These are phyloP conservation scores for Colletotrichum sansevieriae DNA, from an alignment of 2,329 filamentous ascomycete species.

Conservation along the genomic window DNA sequence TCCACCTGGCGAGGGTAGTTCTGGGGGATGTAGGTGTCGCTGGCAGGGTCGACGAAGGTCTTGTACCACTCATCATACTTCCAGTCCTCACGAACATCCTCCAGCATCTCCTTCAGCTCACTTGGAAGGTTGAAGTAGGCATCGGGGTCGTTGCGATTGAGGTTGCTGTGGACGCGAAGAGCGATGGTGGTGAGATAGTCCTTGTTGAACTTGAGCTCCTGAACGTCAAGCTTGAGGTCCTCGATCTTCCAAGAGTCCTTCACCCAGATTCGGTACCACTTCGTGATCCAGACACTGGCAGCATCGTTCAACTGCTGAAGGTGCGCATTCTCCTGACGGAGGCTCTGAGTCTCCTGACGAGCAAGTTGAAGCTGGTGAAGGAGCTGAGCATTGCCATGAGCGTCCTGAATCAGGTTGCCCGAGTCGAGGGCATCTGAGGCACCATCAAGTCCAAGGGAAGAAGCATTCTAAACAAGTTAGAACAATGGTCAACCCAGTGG, in stretches of 20 bases:
- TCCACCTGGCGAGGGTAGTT: too few species aligned
- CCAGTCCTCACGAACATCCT: constrained; percentile 16
- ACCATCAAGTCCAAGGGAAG: constrained; percentile 15
- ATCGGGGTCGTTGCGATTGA: background rate
- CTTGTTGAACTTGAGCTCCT: background rate
- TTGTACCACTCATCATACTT: constrained; percentile 11
- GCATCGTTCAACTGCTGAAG: background rate
- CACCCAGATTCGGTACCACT: background rate
- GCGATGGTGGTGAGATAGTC: background rate
- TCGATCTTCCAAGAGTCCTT: background rate
- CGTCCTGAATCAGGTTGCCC: background rate
- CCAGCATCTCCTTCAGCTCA: background rate
- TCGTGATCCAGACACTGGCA: background rate
- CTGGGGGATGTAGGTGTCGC: too few species aligned
- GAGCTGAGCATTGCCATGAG: background rate
- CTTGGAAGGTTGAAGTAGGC: background rate
- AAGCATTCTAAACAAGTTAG: background rate
- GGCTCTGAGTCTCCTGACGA: too few species aligned
- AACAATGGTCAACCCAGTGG: background rate
- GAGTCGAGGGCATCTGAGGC: background rate
- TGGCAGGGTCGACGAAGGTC: background rate
- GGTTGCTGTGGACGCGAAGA: background rate
- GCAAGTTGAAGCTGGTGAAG: constrained; percentile 6
- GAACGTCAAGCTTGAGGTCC: background rate
- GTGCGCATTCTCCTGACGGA: background rate